Evolutionary conservation across 2,329 filamentous ascomycete species (phyloP).

Genomic region (Tolypocladium sp.): DNA sequence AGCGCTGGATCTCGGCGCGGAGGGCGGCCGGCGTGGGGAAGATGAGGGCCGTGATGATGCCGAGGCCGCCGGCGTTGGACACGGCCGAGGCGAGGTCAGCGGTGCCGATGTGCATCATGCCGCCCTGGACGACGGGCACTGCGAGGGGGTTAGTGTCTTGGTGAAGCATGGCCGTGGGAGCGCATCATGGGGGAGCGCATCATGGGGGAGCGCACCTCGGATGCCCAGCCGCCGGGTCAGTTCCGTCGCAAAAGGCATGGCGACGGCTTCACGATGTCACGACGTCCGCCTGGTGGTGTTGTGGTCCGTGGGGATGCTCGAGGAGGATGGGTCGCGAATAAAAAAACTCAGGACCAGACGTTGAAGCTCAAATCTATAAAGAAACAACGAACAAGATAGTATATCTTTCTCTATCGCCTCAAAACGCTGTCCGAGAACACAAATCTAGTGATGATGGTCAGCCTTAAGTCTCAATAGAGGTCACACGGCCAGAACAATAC

Average conservation of each 20-base stretch:
- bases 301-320: not conserved
- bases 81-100: constrained; percentile 70
- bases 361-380: too few relatives aligned
- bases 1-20: constrained; percentile 84
- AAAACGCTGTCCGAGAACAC: not conserved
- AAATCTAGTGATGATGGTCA: not conserved
- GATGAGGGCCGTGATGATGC: constrained; percentile 80
- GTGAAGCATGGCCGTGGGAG: not conserved
- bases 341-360: not conserved
- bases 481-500: not conserved
- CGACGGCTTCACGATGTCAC: not conserved
- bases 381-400: not conserved
- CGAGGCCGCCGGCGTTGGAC: constrained; percentile 73
- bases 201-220: constrained; percentile 21
- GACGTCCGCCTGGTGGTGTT: not conserved
- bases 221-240: constrained; percentile 50
- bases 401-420: not conserved
- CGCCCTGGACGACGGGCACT: constrained; percentile 79
- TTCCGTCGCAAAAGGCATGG: constrained; percentile 49
- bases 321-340: not conserved
- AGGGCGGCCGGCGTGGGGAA: constrained; percentile 88
- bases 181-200: not conserved
- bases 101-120: constrained; percentile 81
- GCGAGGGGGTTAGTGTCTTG: not conserved
- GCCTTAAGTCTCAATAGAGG: not conserved